Base-by-base conservation (phyloP, 148 eudicot genomes). In the Rhododendron mucronatum region DNA sequence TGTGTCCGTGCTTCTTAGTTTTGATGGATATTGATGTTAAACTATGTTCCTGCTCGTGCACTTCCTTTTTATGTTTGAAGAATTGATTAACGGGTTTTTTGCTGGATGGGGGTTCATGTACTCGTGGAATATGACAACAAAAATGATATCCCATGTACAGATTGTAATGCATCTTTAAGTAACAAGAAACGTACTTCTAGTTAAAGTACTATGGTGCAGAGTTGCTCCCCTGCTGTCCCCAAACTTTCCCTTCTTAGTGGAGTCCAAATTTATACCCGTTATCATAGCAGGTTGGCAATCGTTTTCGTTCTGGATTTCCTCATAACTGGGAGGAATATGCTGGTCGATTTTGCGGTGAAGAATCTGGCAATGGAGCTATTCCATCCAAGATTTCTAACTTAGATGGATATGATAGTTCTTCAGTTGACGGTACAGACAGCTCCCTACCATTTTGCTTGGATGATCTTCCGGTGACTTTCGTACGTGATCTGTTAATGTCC, bases 221-320 rank as follows among this genome's bases (percentile, higher is more conserved):
- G 47, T 84, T 71, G 51, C 80, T 84, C 48, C 39, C 67, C 10
- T 37, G 48, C 44, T 61, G 16, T 10, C 45, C 79, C 20, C 61
- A 28, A 16, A 45, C 59, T 23, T 35, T 6, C n/a, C 3, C 7
- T 59, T 59, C 47, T 18, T 15, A 21, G 55, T 51, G 35, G 48
- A 75, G 2, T 84, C 50, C 69, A 53, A 84, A 74, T 23, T 51
- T 84, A 3, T 9, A 71, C 35, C 84, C 26, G 14, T 51, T 81
- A 82, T 78, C 85, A 28, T 33, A 47, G 67, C 91, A 93, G 96
- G 87, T 90, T 61, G 90, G 92, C 87, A 85, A 89, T 81, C 88
- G 86, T 88, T 93, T 93, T 87, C 84, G 84, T 23, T 76, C 74
- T 89, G 96, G 96, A 82, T 93, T 93, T 90, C 94, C 94, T 57